These are phyloP conservation scores for Fomitiporia mediterranea DNA, from an alignment of 1,284 basidiomycete genomes.

Conservation along the genomic window DNA sequence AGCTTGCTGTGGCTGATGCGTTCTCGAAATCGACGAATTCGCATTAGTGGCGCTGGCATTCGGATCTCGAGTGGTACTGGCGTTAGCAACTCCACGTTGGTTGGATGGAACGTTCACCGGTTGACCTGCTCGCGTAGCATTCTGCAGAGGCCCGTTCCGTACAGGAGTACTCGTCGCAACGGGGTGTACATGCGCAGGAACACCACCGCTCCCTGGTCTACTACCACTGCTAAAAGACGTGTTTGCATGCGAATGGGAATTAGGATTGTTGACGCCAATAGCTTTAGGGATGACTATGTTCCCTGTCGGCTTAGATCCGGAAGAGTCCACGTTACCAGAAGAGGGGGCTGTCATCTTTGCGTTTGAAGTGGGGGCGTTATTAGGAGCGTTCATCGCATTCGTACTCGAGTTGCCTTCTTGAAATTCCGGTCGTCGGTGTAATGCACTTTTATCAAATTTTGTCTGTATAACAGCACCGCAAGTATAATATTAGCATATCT, in stretches of 20 bases:
- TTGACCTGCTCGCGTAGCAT: too few relatives aligned
- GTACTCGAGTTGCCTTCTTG: slow-evolving; percentile 34
- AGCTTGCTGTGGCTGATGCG: neutral
- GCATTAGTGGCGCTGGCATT: neutral
- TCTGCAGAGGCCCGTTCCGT: neutral
- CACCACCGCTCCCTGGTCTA: slow-evolving; percentile 27
- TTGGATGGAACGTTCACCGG: too few relatives aligned
- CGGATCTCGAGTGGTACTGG: neutral
- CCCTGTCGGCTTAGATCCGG: neutral
- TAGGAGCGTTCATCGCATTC: slow-evolving; percentile 4
- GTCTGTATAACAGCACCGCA: too few relatives aligned
- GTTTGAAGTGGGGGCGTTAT: slow-evolving; percentile 5
- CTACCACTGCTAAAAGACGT: neutral
- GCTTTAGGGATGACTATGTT: slow-evolving; percentile 6
- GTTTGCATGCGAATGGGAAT: neutral
- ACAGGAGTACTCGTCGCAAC: slow-evolving; percentile 18
- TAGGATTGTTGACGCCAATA: neutral
- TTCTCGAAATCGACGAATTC: neutral
- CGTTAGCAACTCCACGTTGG: slow-evolving; percentile 7
- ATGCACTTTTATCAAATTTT: slow-evolving; percentile 70
- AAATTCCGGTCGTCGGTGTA: slow-evolving; percentile 79
- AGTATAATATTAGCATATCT: neutral
- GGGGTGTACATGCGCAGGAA: slow-evolving; percentile 27
- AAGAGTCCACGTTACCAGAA: neutral
- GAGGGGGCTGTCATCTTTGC: neutral